Base-by-base conservation (phyloP, 345 rosid species). In the Durio zibethinus region DNA sequence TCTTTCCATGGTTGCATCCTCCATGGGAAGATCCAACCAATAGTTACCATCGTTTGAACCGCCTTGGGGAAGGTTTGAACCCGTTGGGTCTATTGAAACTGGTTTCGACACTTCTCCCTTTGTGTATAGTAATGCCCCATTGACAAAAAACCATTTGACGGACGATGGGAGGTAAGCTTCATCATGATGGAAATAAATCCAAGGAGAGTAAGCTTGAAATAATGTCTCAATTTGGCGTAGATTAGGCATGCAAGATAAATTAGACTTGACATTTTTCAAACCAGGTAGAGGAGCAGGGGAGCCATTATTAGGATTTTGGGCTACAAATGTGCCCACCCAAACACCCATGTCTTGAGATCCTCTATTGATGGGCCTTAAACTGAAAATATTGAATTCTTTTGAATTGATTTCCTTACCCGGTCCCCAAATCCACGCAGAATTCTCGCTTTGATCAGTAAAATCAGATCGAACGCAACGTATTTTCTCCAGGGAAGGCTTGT, bases 11-110 rank as follows among this genome's bases (percentile, higher is more conserved):
- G 68, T 78, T 0, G 72, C 80, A 12, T 82, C 83, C 57, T 89
- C 90, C 6, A 40, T 43, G 0, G 98, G 98, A 27, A 93, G 92
- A 85, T 93, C 97, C 63, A 95, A 25, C 98, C 98, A 93, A 75
- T 88, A 93, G 20, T 75, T 83, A 10, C 88, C 98, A 18, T 95
- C 96, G 10, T 90, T 83, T 1, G 91, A 82, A 36, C 91, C 99
- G 2, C 91, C 96, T 71, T 85, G 98, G n/a, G 98, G 99, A 63
- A 95, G 98, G 85, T 92, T 95, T 2, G 86, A 73, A 2, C 99
- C 97, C 0, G 73, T 82, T n/a, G 88, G 62, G 25, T 92, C 84
- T 0, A 95, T 79, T 0, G 77, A 68, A 29, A 66, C 72, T 0
- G 99, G 97, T 1, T 83, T 83, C 12, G 96, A 84, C 69, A 90